A percentile compares a stretch with the other conserved stretches of the same genome.
Evolutionary conservation across 106 monocot species (phyloP).

Genomic region (Phalaenopsis equestris): DNA sequence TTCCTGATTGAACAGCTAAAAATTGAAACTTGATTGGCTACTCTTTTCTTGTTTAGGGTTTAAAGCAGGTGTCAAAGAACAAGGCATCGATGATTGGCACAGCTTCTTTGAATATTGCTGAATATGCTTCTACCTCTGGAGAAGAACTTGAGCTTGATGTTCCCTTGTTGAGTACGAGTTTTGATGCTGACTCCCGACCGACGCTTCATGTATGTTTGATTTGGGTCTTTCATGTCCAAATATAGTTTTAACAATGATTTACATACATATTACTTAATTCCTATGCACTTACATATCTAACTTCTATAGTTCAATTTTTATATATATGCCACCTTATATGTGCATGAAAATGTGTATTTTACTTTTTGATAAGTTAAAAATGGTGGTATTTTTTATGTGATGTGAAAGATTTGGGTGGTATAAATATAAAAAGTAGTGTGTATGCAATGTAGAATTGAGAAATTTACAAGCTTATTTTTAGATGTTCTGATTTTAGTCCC

Average conservation of each 20-base stretch:
- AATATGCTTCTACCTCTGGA: conserved; percentile 45
- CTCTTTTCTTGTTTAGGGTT: conserved; percentile 20
- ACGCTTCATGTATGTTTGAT: conserved; percentile 48
- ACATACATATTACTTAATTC: too few species aligned
- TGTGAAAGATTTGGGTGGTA: too few species aligned
- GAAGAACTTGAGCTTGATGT: conserved; percentile 53
- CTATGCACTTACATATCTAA: too few species aligned
- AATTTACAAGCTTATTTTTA: background rate
- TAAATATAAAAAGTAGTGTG: too few species aligned
- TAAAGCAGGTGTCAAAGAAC: conserved; percentile 39
- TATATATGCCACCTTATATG: too few species aligned
- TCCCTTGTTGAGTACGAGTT: conserved; percentile 30
- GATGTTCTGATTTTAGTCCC: background rate
- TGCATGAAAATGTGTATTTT: too few species aligned
- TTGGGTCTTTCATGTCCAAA: background rate
- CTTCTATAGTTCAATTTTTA: too few species aligned
- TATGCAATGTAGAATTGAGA: background rate
- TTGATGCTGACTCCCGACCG: conserved; percentile 24
- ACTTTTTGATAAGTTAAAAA: too few species aligned
- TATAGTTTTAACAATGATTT: background rate
- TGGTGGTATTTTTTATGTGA: too few species aligned
- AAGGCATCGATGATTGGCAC: conserved; percentile 60
- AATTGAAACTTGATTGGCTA: background rate
- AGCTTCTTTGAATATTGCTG: conserved; percentile 67
- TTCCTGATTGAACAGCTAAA: background rate